A percentile compares a stretch with the other conserved stretches of the same genome.
Evolutionary conservation across 1,139 yeast species (phyloP).

Genomic region (Pichiaceae sp.): DNA sequence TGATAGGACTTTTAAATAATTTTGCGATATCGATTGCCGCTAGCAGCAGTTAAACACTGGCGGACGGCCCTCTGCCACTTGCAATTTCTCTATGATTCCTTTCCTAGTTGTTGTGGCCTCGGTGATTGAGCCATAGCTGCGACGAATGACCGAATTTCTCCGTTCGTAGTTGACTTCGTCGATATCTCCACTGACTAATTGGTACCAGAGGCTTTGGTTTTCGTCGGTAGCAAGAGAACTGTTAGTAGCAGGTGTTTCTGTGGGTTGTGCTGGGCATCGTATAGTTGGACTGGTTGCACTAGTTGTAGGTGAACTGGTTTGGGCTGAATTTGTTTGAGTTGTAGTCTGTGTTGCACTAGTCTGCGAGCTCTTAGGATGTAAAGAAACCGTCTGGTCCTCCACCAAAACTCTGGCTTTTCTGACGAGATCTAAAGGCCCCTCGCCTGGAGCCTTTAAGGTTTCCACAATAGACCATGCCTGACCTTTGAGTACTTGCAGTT

Average conservation of each 20-base stretch:
- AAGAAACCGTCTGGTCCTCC: slow-evolving; percentile 50
- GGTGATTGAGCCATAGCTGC: background rate
- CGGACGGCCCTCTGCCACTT: slow-evolving; percentile 45
- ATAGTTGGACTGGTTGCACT: no score
- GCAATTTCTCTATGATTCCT: slow-evolving; percentile 57
- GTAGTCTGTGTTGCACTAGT: background rate
- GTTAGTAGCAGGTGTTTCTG: background rate
- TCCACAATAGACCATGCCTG: slow-evolving; percentile 75
- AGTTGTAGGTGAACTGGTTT: no score
- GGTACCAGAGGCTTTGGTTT: slow-evolving; percentile 24
- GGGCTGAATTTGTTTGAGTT: no score
- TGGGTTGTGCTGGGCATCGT: no score
- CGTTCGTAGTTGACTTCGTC: slow-evolving; percentile 12
- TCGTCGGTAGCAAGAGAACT: slow-evolving; percentile 3
- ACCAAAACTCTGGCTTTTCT: slow-evolving; percentile 50
- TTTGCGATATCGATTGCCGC: slow-evolving; percentile 1
- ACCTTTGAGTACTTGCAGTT: slow-evolving; percentile 66
- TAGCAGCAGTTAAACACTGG: slow-evolving; percentile 71
- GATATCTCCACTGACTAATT: slow-evolving; percentile 22
- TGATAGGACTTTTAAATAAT: background rate
- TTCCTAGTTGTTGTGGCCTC: slow-evolving; percentile 17
- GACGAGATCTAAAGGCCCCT: slow-evolving; percentile 64
- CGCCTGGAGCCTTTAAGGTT: slow-evolving; percentile 44
- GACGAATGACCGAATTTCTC: background rate
- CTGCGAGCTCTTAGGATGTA: background rate